Percentiles rank a stretch among this genome's conserved stretches.
phyloP scores from a whole-genome alignment of 176 grass and related monocot genomes.

The Carex scoparia region DNA sequence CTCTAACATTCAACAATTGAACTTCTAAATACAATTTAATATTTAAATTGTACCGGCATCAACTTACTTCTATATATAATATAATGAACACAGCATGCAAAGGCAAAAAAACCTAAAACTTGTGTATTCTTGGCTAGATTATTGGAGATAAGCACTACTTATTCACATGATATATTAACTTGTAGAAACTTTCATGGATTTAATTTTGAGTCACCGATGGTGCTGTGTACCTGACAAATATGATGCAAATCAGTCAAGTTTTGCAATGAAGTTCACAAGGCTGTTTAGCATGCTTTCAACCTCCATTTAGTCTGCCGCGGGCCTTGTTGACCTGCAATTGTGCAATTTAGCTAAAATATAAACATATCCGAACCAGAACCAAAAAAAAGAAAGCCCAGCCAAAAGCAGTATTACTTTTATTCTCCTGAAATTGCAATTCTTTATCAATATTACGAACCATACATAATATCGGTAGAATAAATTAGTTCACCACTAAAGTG shows the following conservation, averaged over 20 bases:
- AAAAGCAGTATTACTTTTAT: not conserved
- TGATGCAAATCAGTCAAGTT: too few relatives aligned
- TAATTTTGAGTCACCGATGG: too few relatives aligned
- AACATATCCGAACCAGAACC: too few relatives aligned
- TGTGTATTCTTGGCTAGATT: not conserved
- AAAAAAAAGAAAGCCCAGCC: not conserved
- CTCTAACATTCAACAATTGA: not conserved
- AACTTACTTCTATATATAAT: not conserved
- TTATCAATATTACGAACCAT: not conserved
- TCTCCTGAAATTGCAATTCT: not conserved
- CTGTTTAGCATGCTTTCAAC: too few relatives aligned
- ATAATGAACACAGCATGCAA: not conserved
- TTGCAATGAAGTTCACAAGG: too few relatives aligned
- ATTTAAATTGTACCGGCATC: not conserved
- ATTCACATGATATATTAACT: not conserved
- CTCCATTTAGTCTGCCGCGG: too few relatives aligned
- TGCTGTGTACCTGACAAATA: too few relatives aligned
- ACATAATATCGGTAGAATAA: not conserved
- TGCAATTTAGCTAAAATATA: too few relatives aligned
- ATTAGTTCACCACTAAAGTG: not conserved
- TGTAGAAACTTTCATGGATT: too few relatives aligned
- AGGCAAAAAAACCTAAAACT: not conserved
- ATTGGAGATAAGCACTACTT: not conserved
- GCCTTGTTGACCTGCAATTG: too few relatives aligned
- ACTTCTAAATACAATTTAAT: too few relatives aligned